Base-by-base conservation (phyloP, 345 rosid genomes). In the Lepidium sativum region DNA sequence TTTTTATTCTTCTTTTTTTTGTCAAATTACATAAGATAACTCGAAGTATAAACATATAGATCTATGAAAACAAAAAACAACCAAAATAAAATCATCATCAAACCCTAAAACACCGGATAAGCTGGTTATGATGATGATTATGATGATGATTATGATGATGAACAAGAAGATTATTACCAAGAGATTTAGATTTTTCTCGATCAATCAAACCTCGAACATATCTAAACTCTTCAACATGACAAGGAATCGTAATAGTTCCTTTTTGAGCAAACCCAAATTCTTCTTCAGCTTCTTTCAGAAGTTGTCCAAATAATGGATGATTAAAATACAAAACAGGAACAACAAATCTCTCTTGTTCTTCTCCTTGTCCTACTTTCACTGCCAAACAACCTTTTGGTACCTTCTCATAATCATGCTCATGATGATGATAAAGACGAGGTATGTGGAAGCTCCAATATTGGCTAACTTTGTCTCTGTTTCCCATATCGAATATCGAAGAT, bases 341-440 rank as follows among this genome's bases (percentile, higher is more conserved):
- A 55, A 83, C 85, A 60, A 83, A 81, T 77, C 85, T 81, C 74
- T 81, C 78, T 54, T 63, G 75, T 52, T 83, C 74, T 64, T 78
- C 81, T 48, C 82, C 88, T 37, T 59, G 67, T 5, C 75, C 88
- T 32, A 83, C 86, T 70, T 54, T 81, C 63, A 83, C 80, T 0
- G 88, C 88, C 64, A 83, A 74, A 69, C 73, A 83, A 61, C 88
- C 88, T 54, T 83, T 83, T 27, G 88, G 85, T 12, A 83, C 76
- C 62, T 60, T 72, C 29, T 23, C 72, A 17, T 66, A 35, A 18
- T 65, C 71, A 27, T 59, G 61, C 13, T 58, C 54, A 2, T 62
- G 35, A 44, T 66, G 69, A 58, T 68, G 48, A 54, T 35, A 51
- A 63, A 57, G 70, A 20, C 61, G 67, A 35, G 71, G 67, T n/a